Evolutionary conservation across 108 stramenopile species (phyloP).

Genomic region (Fistulifera solaris): DNA sequence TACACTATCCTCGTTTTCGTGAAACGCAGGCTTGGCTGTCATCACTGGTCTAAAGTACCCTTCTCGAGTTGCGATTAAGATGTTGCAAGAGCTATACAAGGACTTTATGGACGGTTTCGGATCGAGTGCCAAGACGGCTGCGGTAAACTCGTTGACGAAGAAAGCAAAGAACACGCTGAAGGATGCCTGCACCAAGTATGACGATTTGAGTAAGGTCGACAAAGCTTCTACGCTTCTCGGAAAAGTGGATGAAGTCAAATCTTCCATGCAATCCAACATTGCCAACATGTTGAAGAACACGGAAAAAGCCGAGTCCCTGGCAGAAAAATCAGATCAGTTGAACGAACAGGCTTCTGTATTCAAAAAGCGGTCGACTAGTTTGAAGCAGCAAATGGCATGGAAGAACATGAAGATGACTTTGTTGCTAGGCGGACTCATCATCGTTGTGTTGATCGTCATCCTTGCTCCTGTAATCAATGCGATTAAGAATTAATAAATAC

Average conservation of each 20-base stretch:
- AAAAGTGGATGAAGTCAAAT: constrained; percentile 81
- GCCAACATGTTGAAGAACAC: constrained; percentile 81
- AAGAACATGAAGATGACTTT: constrained; percentile 89
- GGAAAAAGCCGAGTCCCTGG: constrained; percentile 73
- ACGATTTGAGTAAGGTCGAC: constrained; percentile 79
- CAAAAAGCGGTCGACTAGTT: constrained; percentile 71
- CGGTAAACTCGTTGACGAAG: constrained; percentile 62
- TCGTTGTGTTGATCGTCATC: constrained; percentile 65
- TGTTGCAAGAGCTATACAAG: constrained; percentile 65
- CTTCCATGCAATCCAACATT: constrained; percentile 82
- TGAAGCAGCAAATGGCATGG: constrained; percentile 85
- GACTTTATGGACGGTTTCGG: constrained; percentile 57
- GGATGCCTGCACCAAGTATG: constrained; percentile 65
- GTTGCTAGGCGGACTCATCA: constrained; percentile 55
- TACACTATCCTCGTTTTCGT: neutral
- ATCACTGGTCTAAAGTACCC: constrained; percentile 79
- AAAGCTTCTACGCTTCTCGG: constrained; percentile 60
- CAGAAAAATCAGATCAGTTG: constrained; percentile 72
- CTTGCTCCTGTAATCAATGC: constrained; percentile 63
- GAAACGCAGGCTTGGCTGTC: constrained; percentile 66
- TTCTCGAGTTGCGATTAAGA: constrained; percentile 72
- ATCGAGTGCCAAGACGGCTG: constrained; percentile 59
- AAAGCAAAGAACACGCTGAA: constrained; percentile 60
- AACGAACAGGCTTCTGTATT: constrained; percentile 87
- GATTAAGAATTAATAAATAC: constrained; percentile 31